Percentiles rank a stretch among this genome's conserved stretches.
Conservation (phyloP, 2,329 filamentous ascomycete genomes). For the Epichloe brachyelytri region DNA sequence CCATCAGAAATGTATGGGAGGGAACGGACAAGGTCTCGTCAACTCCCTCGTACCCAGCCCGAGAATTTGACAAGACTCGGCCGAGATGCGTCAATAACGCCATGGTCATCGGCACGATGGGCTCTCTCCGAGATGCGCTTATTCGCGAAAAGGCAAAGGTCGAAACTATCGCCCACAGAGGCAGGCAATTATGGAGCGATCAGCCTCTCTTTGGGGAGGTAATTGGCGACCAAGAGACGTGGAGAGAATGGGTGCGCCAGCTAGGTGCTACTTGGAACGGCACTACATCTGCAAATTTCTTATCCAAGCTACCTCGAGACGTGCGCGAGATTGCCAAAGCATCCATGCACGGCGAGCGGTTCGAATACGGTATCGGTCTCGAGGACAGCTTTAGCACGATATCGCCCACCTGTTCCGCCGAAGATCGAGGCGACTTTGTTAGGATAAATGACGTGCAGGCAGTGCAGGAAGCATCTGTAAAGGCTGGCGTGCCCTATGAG, state of each 20-base stretch:
- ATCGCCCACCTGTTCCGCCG: slow-evolving; percentile 15
- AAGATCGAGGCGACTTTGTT: slow-evolving; percentile 24
- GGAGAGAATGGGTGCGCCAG: slow-evolving; percentile 19
- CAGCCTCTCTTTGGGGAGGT: slow-evolving; percentile 25
- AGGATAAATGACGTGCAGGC: slow-evolving; percentile 13
- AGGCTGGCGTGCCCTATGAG: slow-evolving; percentile 9
- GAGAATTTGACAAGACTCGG: slow-evolving; percentile 19
- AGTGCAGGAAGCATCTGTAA: slow-evolving; percentile 13
- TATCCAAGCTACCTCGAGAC: slow-evolving; percentile 7
- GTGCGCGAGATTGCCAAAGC: slow-evolving; percentile 15
- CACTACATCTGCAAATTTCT: slow-evolving; percentile 7
- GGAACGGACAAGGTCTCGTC: slow-evolving; percentile 18
- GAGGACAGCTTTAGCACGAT: slow-evolving; percentile 26
- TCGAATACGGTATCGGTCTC: slow-evolving; percentile 27
- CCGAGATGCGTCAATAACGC: slow-evolving; percentile 24
- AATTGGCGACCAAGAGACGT: slow-evolving; percentile 26
- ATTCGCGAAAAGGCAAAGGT: slow-evolving; percentile 14
- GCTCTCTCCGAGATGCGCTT: slow-evolving; percentile 13
- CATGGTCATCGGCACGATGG: slow-evolving; percentile 22
- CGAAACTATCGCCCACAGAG: slow-evolving; percentile 13
- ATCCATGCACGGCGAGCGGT: slow-evolving; percentile 16
- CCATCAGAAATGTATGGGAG: slow-evolving; percentile 20
- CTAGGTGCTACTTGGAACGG: slow-evolving; percentile 22
- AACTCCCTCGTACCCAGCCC: slow-evolving; percentile 17
- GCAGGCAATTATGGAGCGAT: slow-evolving; percentile 24